Percentiles rank a stretch among this genome's conserved stretches.
Conservation (phyloP, 1,284 basidiomycete genomes). For the Neonothopanus nambi region DNA sequence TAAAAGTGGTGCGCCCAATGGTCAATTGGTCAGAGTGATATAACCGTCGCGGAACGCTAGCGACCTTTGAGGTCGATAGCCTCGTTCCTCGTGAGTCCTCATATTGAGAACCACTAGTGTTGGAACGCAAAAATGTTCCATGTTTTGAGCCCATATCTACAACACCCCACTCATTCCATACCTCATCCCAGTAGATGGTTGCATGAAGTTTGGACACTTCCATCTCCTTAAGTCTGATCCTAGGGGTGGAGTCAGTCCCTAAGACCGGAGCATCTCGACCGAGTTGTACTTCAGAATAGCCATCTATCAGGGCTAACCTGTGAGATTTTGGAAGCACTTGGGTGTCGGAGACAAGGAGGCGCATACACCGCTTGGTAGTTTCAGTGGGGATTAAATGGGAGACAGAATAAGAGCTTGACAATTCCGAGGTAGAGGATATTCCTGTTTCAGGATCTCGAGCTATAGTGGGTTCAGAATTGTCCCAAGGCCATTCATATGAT, state of each 20-base stretch:
- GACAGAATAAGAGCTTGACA: background rate
- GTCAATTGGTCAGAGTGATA: conserved; percentile 63
- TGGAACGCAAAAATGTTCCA: conserved; percentile 60
- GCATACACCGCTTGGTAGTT: conserved; percentile 30
- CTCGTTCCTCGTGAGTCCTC: conserved; percentile 38
- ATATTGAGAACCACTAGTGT: conserved; percentile 16
- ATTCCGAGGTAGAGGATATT: background rate
- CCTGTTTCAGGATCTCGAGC: conserved; percentile 1
- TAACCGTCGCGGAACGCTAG: conserved; percentile 65
- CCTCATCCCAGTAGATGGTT: conserved; percentile 68
- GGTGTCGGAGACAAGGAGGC: conserved; percentile 56
- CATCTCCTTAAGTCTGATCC: conserved; percentile 78
- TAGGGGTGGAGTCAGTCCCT: conserved; percentile 49
- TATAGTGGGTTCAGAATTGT: conserved; percentile 17
- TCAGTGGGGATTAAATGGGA: background rate
- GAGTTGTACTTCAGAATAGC: conserved; percentile 63
- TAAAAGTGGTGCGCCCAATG: conserved; percentile 68
- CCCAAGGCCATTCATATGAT: conserved; percentile 58
- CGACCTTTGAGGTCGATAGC: conserved; percentile 60
- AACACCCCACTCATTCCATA: conserved; percentile 58
- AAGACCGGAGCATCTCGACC: conserved; percentile 61
- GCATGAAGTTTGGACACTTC: conserved; percentile 78
- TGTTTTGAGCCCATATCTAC: conserved; percentile 85
- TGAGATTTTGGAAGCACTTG: conserved; percentile 51
- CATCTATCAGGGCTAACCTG: conserved; percentile 60